Evolutionary conservation across 768 basidiomycete genomes (phyloP), one percentile per base, ranked within the genome.

Genomic region (Lactarius evosmus): DNA sequence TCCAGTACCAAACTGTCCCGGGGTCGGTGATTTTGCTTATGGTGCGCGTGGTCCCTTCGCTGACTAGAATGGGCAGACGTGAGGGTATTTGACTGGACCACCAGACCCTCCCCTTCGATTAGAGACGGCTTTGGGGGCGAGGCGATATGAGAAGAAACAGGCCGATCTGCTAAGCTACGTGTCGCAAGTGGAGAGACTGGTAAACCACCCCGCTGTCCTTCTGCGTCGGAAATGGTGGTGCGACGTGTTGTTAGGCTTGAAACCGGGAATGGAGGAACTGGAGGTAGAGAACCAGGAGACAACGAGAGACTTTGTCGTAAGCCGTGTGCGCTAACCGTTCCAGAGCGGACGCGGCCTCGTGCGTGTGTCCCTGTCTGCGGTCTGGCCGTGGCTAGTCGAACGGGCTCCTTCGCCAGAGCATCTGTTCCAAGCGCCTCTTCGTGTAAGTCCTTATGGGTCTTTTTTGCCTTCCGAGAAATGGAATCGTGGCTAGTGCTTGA

Each of bases 1-100:
- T 71, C 71, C 36, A 69, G 50, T 19, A 71, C 61, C 38, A 69
- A 55, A 51, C 71, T 70, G n/a, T 68, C 70, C 30, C 69, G 58
- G 38, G 61, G 63, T 38, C 67, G 57, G 52, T 53, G 55, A 11
- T 32, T 33, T 22, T 56, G 52, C 52, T 25, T 53, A 9, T 36
- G 14, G 30, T 34, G 58, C 6, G 52, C 53, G 11, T 58, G 52
- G 17, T 61, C 64, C 46, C 30, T 65, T 19, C 59, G 54, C 44
- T 46, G 36, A 29, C 49, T 44, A 29, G 55, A 51, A 25, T 33
- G 41, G 32, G 11, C n/a, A 14, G 49, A 44, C 33, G 38, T 36
- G 19, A 44, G 30, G 25, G 59, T 56, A 52, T 56, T 44, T 17
- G 55, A 44, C 32, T 1, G 58, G n/a, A 12, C 33, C 32, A 66